phyloP scores from a whole-genome alignment of 805 yeast species.

The Cyberlindnera maritima region DNA sequence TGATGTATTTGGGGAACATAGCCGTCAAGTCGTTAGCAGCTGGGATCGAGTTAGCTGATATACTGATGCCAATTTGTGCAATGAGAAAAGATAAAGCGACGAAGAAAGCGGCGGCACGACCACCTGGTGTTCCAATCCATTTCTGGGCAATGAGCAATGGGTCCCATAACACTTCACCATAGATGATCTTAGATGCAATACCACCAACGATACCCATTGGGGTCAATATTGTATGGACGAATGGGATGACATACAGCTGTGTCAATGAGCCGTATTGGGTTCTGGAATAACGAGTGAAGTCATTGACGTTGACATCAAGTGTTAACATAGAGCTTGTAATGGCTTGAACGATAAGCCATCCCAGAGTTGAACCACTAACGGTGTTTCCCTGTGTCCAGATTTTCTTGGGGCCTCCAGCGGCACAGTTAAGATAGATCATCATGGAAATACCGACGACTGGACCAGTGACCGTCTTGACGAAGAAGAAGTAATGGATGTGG shows the following conservation, averaged over 20 bases:
- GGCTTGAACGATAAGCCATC: slow-evolving; percentile 12
- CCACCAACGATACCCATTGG: slow-evolving; percentile 20
- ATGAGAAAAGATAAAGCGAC: slow-evolving; percentile 65
- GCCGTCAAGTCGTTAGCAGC: slow-evolving; percentile 72
- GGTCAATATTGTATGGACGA: slow-evolving; percentile 13
- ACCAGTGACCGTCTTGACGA: slow-evolving; percentile 16
- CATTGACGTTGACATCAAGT: slow-evolving; percentile 16
- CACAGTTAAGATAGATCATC: slow-evolving; percentile 15
- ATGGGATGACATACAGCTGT: slow-evolving; percentile 16
- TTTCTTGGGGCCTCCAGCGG: slow-evolving; percentile 13
- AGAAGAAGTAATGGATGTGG: slow-evolving; percentile 8
- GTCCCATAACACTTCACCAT: slow-evolving; percentile 21
- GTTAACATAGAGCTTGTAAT: slow-evolving; percentile 10
- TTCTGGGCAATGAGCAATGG: slow-evolving; percentile 18
- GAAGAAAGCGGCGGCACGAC: slow-evolving; percentile 75
- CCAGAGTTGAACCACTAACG: slow-evolving; percentile 4
- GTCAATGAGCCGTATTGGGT: slow-evolving; percentile 10
- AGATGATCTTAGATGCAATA: slow-evolving; percentile 16
- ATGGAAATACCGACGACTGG: slow-evolving; percentile 14
- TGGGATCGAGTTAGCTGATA: slow-evolving; percentile 64
- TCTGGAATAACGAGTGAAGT: slow-evolving; percentile 15
- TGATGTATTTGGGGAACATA: slow-evolving; percentile 56
- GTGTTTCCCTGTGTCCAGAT: slow-evolving; percentile 10
- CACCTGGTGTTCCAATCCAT: slow-evolving; percentile 36
- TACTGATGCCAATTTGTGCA: slow-evolving; percentile 75